Base-by-base conservation (phyloP, 2,329 filamentous ascomycete genomes). In the Fusarium temperatum region DNA sequence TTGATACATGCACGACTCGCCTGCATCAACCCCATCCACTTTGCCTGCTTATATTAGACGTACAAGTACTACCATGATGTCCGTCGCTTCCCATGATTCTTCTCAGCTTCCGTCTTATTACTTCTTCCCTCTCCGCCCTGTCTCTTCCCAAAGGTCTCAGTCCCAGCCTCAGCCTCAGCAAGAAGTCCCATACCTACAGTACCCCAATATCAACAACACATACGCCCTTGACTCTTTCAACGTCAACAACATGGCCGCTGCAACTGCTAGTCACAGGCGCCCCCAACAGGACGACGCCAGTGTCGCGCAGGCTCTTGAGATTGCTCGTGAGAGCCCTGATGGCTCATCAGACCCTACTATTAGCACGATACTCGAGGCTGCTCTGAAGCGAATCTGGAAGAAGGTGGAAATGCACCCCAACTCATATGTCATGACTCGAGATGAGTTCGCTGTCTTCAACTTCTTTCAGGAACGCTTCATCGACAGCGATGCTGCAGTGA, bases 381-480 rank as follows among this genome's bases (percentile, higher is more conserved):
- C 89, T 36, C 84, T 94, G 56, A 79, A 83, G 4, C 85, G 88
- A 71, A 89, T 95, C 72, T 96, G 93, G 93, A 80, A 79, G 48
- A 91, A 89, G 76, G 87, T 97, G 64, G 84, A 91, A 76, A 85
- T 86, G 8, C 85, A 91, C 38, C 93, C 93, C 3, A 83, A 88
- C 57, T 85, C 86, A n/a, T 97, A 96, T 82, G 82, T 96, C 73
- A 90, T 97, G 85, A 90, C 86, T 39, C 86, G 88, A 71, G 90
- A 94, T 82, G 94, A 97, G 83, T 97, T 96, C 78, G 90, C 93
- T 62, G 87, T 97, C 68, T 95, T 97, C 89, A 97, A 96, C 85
- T 96, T 92, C 82, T 96, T 93, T 81, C 91, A 93, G 71, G 83
- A 88, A 71, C 89, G 92, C 15, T 94, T 92, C 79, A 81, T 84